Evolutionary conservation across 352 stramenopile species (phyloP).

Genomic region (Phytophthora syringae): DNA sequence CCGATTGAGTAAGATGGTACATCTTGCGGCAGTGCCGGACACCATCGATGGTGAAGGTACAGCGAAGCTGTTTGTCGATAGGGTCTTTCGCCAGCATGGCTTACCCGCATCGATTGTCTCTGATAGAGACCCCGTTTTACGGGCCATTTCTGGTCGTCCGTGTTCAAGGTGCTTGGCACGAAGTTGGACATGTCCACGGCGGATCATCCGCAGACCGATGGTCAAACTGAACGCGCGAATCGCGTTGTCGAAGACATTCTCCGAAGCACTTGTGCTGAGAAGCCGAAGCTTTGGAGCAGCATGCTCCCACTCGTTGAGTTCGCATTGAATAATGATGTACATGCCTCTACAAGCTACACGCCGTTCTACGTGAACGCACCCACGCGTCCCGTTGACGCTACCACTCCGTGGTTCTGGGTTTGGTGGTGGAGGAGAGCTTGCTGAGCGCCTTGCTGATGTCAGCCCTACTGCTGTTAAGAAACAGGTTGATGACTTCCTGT

Average conservation of each 20-base stretch:
- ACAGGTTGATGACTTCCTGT: too few relatives aligned
- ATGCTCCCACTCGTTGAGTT: too few relatives aligned
- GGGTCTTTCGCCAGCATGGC: too few relatives aligned
- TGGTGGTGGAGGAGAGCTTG: not conserved
- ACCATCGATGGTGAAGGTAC: not conserved
- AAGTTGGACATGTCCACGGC: not conserved
- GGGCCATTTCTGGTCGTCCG: not conserved
- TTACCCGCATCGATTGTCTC: too few relatives aligned
- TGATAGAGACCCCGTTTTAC: not conserved
- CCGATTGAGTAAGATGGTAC: not conserved
- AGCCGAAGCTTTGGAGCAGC: too few relatives aligned
- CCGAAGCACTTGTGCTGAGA: too few relatives aligned
- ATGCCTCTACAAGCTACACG: too few relatives aligned
- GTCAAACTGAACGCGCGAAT: too few relatives aligned
- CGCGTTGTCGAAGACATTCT: too few relatives aligned
- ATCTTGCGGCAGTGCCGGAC: not conserved
- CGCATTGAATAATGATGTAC: too few relatives aligned
- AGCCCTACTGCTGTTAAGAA: too few relatives aligned
- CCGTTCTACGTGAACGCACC: not conserved
- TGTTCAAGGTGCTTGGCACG: not conserved
- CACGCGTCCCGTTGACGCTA: conserved; percentile 17
- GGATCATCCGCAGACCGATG: not conserved
- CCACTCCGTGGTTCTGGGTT: conserved; percentile 1
- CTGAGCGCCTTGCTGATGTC: too few relatives aligned
- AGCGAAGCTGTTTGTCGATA: not conserved